These are phyloP conservation scores for Arthroderma sp. DNA, from an alignment of 2,329 filamentous ascomycete species.

Conservation along the genomic window DNA sequence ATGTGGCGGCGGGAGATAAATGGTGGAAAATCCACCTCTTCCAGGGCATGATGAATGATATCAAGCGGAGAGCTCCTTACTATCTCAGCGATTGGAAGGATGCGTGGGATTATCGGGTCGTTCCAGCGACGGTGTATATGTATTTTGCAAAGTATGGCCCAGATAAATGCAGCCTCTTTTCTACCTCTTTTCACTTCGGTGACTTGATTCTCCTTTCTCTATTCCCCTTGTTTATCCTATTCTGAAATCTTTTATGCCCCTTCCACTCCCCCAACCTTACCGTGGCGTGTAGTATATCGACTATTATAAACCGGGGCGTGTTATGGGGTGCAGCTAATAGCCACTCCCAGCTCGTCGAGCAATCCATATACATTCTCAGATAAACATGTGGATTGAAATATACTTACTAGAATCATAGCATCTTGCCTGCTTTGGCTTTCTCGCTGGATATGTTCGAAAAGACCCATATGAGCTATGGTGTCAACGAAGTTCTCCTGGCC, in stretches of 20 bases:
- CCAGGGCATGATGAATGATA: constrained; percentile 65
- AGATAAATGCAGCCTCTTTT: constrained; percentile 6
- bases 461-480: constrained; percentile 70
- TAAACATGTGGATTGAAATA: not conserved
- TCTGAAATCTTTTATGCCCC: not conserved
- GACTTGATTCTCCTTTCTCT: not conserved
- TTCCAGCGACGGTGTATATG: constrained; percentile 83
- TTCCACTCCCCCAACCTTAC: not conserved
- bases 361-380: not conserved
- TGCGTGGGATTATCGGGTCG: constrained; percentile 80
- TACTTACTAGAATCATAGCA: constrained; percentile 39
- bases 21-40: constrained; percentile 71
- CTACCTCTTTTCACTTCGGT: constrained; percentile 1
- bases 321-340: not conserved
- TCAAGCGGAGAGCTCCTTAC: constrained; percentile 60
- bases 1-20: constrained; percentile 12
- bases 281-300: too few relatives aligned
- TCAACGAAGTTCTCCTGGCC: constrained; percentile 80
- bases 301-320: not conserved
- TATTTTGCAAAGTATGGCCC: constrained; percentile 74
- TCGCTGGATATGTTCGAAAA: constrained; percentile 89
- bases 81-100: constrained; percentile 75
- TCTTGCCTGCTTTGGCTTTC: constrained; percentile 75
- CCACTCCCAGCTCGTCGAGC: not conserved
- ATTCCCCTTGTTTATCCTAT: not conserved